Evolutionary conservation across 2,329 filamentous ascomycete genomes (phyloP), one percentile per base, ranked within the genome.

Genomic region (Colletotrichum sp.): DNA sequence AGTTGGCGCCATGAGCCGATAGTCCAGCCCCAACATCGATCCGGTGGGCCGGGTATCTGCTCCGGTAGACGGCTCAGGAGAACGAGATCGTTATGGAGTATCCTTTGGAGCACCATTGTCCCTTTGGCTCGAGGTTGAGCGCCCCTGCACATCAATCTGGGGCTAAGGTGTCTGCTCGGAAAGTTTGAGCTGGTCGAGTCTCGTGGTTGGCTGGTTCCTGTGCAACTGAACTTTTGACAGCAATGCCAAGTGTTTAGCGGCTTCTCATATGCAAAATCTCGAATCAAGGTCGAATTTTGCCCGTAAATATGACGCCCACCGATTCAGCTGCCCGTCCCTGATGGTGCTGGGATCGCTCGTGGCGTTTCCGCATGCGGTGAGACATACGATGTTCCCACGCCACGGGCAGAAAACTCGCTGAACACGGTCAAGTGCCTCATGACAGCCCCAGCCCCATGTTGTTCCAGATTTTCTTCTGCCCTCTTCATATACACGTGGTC

Each of bases 341-440:
- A 26, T 34, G 43, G 21, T 34, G 70, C 57, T 59, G 64, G 32
- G 24, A 13, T 24, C 14, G 28, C 43, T 34, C 1, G 57, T 73
- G 73, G 71, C 70, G 48, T 9, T 18, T 36, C 60, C 43, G 74
- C 74, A 74, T 74, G 21, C 74, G 48, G 74, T 16, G 18, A 14
- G 32, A 72, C 16, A 7, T 32, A 43, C 30, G n/a, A 30, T 59
- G 24, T 48, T 30, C 32, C 39, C 24, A 55, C 43, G 28, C 21
- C 32, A 57, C n/a, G 16, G 5, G 18, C 10, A 8, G 18, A 26
- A 26, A 8, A 21, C 10, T 18, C 28, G 10, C 73, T 65, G 74
- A 34, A 74, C 28, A 48, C 9, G 36, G 64, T n/a, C 21, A 66
- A 74, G 64, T 30, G 7, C 12, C 12, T 16, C 6, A 48, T 26